A percentile compares a stretch with the other conserved stretches of the same genome.
Evolutionary conservation across 2,329 filamentous ascomycete genomes (phyloP).

Genomic region (Fusarium globosum): DNA sequence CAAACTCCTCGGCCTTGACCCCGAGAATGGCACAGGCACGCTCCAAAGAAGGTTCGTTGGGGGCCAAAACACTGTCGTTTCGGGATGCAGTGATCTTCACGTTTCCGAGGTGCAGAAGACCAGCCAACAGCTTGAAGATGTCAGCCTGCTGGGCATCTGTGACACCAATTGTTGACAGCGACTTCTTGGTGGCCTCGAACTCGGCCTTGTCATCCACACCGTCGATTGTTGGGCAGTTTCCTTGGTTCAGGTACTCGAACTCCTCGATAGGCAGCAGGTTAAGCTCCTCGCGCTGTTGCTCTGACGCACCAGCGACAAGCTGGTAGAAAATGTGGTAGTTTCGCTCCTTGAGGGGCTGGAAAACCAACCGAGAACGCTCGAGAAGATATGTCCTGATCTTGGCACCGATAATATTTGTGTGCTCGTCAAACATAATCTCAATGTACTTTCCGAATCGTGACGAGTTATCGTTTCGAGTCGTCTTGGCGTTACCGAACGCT

Average conservation of each 20-base stretch:
- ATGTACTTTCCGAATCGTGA: conserved; percentile 99
- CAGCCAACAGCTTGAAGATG: conserved; percentile 91
- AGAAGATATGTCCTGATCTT: conserved; percentile 97
- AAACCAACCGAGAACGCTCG: conserved; percentile 94
- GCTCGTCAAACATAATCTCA: conserved; percentile 98
- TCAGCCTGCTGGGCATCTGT: conserved; percentile 76
- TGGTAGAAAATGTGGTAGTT: conserved; percentile 99
- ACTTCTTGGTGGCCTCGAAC: conserved; percentile 87
- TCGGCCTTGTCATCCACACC: conserved; percentile 96
- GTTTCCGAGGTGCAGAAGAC: conserved; percentile 93
- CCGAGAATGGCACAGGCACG: conserved; percentile 87
- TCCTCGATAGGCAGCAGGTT: conserved; percentile 85
- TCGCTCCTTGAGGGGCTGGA: conserved; percentile 95
- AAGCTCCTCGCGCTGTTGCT: conserved; percentile 83
- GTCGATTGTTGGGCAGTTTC: conserved; percentile 88
- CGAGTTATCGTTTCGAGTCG: conserved; percentile 99
- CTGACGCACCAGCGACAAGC: conserved; percentile 89
- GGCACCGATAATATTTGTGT: conserved; percentile 95
- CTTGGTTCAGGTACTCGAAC: conserved; percentile 97
- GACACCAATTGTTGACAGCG: conserved; percentile 89
- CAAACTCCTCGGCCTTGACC: conserved; percentile 86
- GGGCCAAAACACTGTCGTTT: conserved; percentile 84
- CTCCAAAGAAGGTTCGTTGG: conserved; percentile 83
- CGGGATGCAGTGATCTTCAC: conserved; percentile 93
- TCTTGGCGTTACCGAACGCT: conserved; percentile 99